Percentiles rank a stretch among this genome's conserved stretches.
These are phyloP conservation scores for Bauhinia variegata DNA, from an alignment of 306 rosid species.

Conservation along the genomic window DNA sequence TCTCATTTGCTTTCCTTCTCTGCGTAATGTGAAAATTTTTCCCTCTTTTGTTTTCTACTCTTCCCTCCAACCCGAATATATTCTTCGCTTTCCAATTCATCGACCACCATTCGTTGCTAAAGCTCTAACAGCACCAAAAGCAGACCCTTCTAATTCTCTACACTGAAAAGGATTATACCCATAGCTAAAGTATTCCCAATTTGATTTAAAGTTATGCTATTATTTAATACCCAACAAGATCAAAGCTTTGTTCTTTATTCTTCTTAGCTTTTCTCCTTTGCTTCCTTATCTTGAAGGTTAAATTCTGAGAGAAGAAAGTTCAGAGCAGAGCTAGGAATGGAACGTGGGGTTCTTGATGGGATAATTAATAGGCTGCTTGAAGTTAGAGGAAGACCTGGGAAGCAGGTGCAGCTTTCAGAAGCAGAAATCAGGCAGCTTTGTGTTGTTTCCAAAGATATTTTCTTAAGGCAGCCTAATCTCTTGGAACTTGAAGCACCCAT, in stretches of 20 bases:
- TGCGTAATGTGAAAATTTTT: neutral
- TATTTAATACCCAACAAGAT: conserved; percentile 33
- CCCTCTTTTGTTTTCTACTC: conserved; percentile 26
- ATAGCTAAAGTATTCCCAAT: conserved; percentile 34
- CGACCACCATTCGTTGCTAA: conserved; percentile 46
- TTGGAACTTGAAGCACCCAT: conserved; percentile 86
- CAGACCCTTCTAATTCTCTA: conserved; percentile 18
- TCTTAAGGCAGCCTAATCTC: conserved; percentile 79
- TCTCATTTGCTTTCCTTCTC: conserved; percentile 21
- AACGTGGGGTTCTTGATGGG: conserved; percentile 64
- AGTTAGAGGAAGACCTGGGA: conserved; percentile 69
- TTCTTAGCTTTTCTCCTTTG: conserved; percentile 14
- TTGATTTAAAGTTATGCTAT: conserved; percentile 35
- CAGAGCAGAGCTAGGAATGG: conserved; percentile 45
- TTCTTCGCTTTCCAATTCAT: conserved; percentile 50
- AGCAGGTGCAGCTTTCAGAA: conserved; percentile 74
- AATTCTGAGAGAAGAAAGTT: neutral
- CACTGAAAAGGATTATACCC: conserved; percentile 28
- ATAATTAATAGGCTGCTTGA: conserved; percentile 71
- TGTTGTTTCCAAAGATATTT: conserved; percentile 61
- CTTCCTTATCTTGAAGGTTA: conserved; percentile 24
- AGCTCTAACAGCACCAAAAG: conserved; percentile 24
- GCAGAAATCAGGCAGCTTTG: conserved; percentile 79
- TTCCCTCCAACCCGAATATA: conserved; percentile 48
- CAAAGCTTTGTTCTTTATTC: conserved; percentile 37